Evolutionary conservation across 139 green algal genomes (phyloP).

Genomic region (Mesotaenium endlicherianum): DNA sequence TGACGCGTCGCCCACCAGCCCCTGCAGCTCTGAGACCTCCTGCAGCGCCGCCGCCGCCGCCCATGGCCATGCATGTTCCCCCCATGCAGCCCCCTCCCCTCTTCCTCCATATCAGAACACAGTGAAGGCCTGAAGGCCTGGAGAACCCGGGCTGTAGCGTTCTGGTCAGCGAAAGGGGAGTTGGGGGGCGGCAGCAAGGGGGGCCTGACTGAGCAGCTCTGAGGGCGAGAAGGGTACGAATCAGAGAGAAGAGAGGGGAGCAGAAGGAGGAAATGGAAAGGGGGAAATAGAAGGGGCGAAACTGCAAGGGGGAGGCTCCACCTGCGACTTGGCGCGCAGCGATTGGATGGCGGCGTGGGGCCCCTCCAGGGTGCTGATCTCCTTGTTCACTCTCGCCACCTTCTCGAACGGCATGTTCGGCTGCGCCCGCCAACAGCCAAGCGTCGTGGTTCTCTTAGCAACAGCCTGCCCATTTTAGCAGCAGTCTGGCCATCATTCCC

Average conservation of each 20-base stretch:
- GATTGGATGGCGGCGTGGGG: neutral
- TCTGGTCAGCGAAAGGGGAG: neutral
- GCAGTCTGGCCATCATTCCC: too few species aligned
- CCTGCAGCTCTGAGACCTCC: constrained; percentile 19
- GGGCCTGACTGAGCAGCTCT: neutral
- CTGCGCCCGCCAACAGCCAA: too few species aligned
- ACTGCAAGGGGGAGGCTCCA: neutral
- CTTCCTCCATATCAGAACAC: neutral
- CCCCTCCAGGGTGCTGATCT: constrained; percentile 4
- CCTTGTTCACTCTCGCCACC: constrained; percentile 18
- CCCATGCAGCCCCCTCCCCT: neutral
- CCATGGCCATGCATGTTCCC: neutral
- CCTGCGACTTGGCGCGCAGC: neutral
- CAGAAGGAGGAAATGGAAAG: neutral
- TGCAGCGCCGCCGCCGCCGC: neutral
- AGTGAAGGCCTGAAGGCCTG: neutral
- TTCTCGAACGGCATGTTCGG: neutral
- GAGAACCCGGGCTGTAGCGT: neutral
- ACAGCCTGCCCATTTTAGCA: too few species aligned
- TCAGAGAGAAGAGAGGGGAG: neutral
- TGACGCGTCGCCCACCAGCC: neutral
- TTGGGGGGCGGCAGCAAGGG: neutral
- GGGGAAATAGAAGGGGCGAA: neutral
- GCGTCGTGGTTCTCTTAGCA: too few species aligned
- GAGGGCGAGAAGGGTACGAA: neutral